These are phyloP conservation scores for Rhodotorula graminis DNA, from an alignment of 768 basidiomycete genomes.

Conservation along the genomic window DNA sequence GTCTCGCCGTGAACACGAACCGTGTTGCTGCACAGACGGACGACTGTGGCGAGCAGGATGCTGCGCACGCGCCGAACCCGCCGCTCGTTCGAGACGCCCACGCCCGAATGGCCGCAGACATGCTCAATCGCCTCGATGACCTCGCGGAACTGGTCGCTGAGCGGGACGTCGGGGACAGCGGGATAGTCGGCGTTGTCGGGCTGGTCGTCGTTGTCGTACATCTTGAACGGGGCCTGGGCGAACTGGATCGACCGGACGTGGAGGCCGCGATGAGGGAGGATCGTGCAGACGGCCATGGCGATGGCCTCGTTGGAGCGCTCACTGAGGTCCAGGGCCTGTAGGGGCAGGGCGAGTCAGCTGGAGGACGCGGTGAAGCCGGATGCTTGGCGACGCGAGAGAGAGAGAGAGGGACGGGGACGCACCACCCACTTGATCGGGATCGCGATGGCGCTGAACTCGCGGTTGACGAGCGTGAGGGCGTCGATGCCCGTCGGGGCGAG, in stretches of 20 bases:
- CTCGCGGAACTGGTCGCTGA: neutral
- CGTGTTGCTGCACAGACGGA: slow-evolving; percentile 11
- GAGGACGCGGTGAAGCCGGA: too few species aligned
- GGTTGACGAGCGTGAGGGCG: slow-evolving; percentile 17
- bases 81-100: neutral
- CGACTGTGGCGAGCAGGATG: slow-evolving; percentile 14
- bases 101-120: neutral
- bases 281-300: neutral
- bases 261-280: slow-evolving; percentile 13
- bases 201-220: neutral
- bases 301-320: neutral
- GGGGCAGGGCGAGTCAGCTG: neutral
- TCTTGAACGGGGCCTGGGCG: slow-evolving; percentile 7
- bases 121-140: slow-evolving; percentile 8
- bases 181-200: neutral
- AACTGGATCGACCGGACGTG: slow-evolving; percentile 23
- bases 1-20: slow-evolving; percentile 15
- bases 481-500: neutral
- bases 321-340: slow-evolving; percentile 19
- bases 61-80: neutral
- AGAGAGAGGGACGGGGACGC: neutral
- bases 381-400: too few species aligned
- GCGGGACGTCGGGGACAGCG: neutral
- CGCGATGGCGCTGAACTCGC: slow-evolving; percentile 19
- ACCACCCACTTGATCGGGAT: slow-evolving; percentile 17